Base-by-base conservation (phyloP, 148 eudicot genomes). In the Vaccinium darrowii region DNA sequence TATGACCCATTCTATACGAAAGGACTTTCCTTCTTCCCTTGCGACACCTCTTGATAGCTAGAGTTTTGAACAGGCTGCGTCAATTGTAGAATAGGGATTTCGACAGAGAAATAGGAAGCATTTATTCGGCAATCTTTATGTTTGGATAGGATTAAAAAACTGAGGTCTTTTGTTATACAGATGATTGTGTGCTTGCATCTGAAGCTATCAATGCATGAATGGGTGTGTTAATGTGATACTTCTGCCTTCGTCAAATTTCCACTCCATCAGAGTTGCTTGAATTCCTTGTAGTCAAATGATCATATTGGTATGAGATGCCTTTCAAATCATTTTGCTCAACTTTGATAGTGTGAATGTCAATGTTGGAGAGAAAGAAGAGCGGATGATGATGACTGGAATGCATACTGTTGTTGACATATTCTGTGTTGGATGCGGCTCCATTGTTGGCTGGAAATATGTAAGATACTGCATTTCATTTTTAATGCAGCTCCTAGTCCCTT, bases 361-460 rank as follows among this genome's bases (percentile, higher is more conserved):
- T 57, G 80, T 84, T 82, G 98, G 98, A 69, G 93, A 88, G 71
- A 87, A 88, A 90, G 98, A 96, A 88, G 94, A 92, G 18, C 87
- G 97, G 63, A 84, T 89, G 92, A 94, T 96, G 98, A 89, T 91
- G 76, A 96, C 98, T 30, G 98, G 98, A 83, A 25, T 93, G 95
- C 98, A 94, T 84, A 93, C 92, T 4, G 95, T 94, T 65, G 93
- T 81, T 57, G 98, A 94, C 91, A 93, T 93, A 52, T 94, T 91
- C 85, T 96, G 99, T 62, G 95, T 96, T 63, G 86, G 90, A 9
- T 96, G 99, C 87, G 95, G 99, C 80, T 88, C 93, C n/a, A 83
- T 90, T 54, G 93, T 96, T 50, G 98, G 98, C 7, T 96, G 98
- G 98, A 94, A 92, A 63, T 63, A 63, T 63, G 99, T 90, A 93